Base-by-base conservation (phyloP, 305 asterid species). In the Fraxinus baroniana region DNA sequence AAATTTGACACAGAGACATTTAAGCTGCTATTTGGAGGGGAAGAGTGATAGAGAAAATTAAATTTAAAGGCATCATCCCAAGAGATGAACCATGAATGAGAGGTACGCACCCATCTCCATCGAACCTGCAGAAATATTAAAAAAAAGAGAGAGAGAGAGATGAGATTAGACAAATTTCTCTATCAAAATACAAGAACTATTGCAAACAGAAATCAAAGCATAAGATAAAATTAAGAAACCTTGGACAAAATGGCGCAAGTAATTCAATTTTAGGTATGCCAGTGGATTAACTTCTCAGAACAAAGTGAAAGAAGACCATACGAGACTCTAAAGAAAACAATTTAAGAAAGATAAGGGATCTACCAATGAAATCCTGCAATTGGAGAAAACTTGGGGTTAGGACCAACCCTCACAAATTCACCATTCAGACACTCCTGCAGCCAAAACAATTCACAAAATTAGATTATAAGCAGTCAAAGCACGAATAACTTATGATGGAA, bases 301-400 rank as follows among this genome's bases (percentile, higher is more conserved):
- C 60, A 64, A 78, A 5, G 9, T 32, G 74, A 7, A 35, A 70
- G 68, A 55, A 72, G 44, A 32, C 39, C 10, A 41, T 22, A 78
- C 20, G 37, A 80, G 7, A 18, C 75, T 44, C 52, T 26, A 30
- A 18, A 60, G 8, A 15, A 12, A 18, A 18, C 49, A 70, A 30
- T 7, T 70, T 13, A 46, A 66, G 13, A 52, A 70, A 77, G 81
- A 52, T 72, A 60, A 77, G 75, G 57, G 28, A 81, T 84, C 18
- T 90, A 93, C 98, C 99, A 96, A 80, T 94, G 99, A 78, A 92
- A 93, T 88, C 98, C 99, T 82, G 98, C 98, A 83, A 94, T 97
- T 12, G 98, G 98, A 87, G 97, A 76, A 86, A 94, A 92, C 90
- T 91, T 94, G 49, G 97, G 93, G 87, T 96, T 96, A 4, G 98